Evolutionary conservation across 257 asterid species (phyloP).

Genomic region (Solanum chmielewskii): DNA sequence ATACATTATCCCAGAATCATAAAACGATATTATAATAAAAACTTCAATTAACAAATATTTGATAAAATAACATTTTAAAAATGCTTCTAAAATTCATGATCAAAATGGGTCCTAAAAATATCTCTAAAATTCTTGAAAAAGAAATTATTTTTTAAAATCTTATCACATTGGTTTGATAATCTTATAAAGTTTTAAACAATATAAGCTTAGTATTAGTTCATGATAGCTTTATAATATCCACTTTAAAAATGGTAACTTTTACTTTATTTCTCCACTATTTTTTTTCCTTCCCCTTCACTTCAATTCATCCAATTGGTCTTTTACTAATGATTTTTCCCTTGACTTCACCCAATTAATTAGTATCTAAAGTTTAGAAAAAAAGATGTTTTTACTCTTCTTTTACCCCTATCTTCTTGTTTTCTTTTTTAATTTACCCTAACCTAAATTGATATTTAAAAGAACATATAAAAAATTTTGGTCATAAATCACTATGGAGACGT

Average conservation of each 20-base stretch:
- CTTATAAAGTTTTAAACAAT: too few relatives aligned
- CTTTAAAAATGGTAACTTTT: background rate
- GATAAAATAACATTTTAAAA: background rate
- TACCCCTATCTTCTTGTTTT: background rate
- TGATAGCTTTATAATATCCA: background rate
- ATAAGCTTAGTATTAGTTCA: too few relatives aligned
- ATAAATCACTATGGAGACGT: background rate
- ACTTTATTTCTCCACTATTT: background rate
- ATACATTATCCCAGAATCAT: background rate
- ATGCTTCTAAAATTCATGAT: background rate
- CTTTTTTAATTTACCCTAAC: background rate
- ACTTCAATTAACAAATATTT: background rate
- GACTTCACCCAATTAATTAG: background rate
- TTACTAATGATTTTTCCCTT: background rate
- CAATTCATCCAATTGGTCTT: background rate
- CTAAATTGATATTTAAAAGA: background rate
- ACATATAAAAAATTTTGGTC: background rate
- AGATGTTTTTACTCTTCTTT: background rate
- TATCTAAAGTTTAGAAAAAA: background rate
- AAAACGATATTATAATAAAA: background rate
- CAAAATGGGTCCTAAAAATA: background rate
- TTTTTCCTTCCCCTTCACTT: background rate
- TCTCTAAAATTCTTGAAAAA: background rate
- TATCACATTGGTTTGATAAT: background rate
- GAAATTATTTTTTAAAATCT: too few relatives aligned